phyloP scores from a whole-genome alignment of 2,329 filamentous ascomycete genomes.

The Sporothrix dimorphospora region DNA sequence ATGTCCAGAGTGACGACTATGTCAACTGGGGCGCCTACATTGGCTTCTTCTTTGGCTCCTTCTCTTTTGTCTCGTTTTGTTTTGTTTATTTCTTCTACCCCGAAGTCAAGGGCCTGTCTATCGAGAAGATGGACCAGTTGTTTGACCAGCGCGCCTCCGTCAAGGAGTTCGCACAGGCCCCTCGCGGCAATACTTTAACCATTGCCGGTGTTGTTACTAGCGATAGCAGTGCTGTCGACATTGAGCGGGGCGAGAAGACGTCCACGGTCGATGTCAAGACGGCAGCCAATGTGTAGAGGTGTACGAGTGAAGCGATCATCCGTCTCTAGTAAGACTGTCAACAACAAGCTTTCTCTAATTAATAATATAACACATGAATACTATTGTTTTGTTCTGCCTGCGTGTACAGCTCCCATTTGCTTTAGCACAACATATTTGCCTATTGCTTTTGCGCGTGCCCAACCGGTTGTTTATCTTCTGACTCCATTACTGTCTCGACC shows the following conservation, averaged over 20 bases:
- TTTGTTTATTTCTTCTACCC: constrained; percentile 24
- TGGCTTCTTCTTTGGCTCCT: constrained; percentile 23
- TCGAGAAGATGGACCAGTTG: constrained; percentile 5
- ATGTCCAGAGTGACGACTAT: constrained; percentile 23
- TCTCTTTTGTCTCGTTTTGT: constrained; percentile 8
- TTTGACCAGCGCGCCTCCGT: constrained; percentile 2
- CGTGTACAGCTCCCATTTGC: too few relatives aligned
- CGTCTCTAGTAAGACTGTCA: too few relatives aligned
- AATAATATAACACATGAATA: too few relatives aligned
- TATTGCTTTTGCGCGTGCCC: too few relatives aligned
- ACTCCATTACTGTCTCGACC: too few relatives aligned
- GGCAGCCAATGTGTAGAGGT: neutral
- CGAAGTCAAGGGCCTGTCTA: constrained; percentile 22
- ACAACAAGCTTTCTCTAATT: too few relatives aligned
- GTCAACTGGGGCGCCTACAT: constrained; percentile 25
- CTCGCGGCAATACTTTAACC: neutral
- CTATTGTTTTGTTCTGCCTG: too few relatives aligned
- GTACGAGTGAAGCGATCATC: too few relatives aligned
- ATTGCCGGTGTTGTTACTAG: neutral
- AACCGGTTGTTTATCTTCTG: too few relatives aligned
- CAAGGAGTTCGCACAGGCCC: neutral
- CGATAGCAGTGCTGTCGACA: neutral
- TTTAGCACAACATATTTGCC: too few relatives aligned
- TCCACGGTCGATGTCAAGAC: neutral
- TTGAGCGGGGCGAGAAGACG: neutral